Base-by-base conservation (phyloP, 2,329 filamentous ascomycete genomes). In the Verticillium albo-atrum region DNA sequence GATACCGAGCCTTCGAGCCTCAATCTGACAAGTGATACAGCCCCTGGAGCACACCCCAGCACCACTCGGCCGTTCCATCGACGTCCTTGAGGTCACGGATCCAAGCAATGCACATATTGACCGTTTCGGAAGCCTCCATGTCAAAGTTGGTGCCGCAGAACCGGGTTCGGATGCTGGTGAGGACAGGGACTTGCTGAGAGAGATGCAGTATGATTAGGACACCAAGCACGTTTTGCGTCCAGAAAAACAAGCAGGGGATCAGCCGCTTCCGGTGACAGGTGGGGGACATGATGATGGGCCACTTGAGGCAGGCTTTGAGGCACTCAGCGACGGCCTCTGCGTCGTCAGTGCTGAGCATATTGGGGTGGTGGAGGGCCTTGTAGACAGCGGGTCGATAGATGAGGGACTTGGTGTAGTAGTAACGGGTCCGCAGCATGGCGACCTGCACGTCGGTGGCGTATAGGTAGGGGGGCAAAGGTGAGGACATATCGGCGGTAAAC, bases 191-290 rank as follows among this genome's bases (percentile, higher is more conserved):
- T 59, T 82, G 79, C 20, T 74, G 75, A 14, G 81, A 81, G 63
- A 87, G 73, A 51, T 84, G 80, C 35, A 88, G 67, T 20, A 88
- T 74, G 53, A 88, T 65, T 26, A 88, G 72, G 26, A 86, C 81
- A 3, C 81, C 81, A 52, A 88, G 75, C 50, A 88, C 76, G 61
- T 85, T 86, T 63, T 87, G 84, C 9, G 83, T 84, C 81, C 85
- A 88, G 58, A 84, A 83, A 66, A 86, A 87, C 1, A 83, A 66
- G 59, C 82, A 80, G 1, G 85, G 84, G 1, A 88, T 72, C 5
- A 88, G 74, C 35, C 84, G 74, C 70, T 88, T 88, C 68, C 80
- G 80, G 57, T 79, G 75, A 62, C 80, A 81, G 1, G 81, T 77
- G 0, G 85, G 84, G 7, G 82, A 80, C 72, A 87, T 79, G 25